Base-by-base conservation (phyloP, 139 green algal species). In the Chloropicon primus region DNA sequence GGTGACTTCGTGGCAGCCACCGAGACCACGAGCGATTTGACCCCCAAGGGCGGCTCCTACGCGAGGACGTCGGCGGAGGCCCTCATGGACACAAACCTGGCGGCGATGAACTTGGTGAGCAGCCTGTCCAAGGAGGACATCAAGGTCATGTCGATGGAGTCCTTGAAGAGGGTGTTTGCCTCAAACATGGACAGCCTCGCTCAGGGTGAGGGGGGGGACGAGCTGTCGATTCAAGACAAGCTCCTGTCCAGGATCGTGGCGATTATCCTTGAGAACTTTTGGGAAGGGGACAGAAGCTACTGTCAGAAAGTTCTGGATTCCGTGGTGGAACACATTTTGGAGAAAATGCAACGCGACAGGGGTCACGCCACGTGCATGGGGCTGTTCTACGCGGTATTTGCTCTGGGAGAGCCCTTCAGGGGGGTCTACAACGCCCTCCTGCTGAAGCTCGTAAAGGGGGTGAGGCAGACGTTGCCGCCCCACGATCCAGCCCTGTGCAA, bases 341-440 rank as follows among this genome's bases (percentile, higher is more conserved):
- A 22, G 2, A 73, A 80, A 41, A 87, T 80, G 26, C 75, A 83
- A 25, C 26, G 23, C 2, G 26, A 76, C 1, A 62, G 81, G 2
- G 79, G 86, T 1, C 76, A 82, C 22, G 74, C 82, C 54, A 76
- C 87, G 25, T 78, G 77, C 22, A n/a, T 89, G 62, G 24, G 75
- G 17, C 88, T 84, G 83, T 79, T 89, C n/a, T 82, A 85, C 76
- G 75, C 80, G 3, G 75, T 88, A 1, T 88, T 85, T 71, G 76
- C 78, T 5, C 29, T 73, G 3, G 24, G 41, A 17, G 75, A 74
- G 28, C 28, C 54, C 1, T 24, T 54, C 21, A 27, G 10, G 2
- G 77, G 71, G 22, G 79, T 23, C 0, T 93, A 93, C 24, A 84
- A 93, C 74, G 26, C 26, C n/a, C 83, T 87, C 0, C 78, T 93